Percentiles rank a stretch among this genome's conserved stretches.
Conservation (phyloP, 208 protist species). For the Eutreptiella sp. region DNA sequence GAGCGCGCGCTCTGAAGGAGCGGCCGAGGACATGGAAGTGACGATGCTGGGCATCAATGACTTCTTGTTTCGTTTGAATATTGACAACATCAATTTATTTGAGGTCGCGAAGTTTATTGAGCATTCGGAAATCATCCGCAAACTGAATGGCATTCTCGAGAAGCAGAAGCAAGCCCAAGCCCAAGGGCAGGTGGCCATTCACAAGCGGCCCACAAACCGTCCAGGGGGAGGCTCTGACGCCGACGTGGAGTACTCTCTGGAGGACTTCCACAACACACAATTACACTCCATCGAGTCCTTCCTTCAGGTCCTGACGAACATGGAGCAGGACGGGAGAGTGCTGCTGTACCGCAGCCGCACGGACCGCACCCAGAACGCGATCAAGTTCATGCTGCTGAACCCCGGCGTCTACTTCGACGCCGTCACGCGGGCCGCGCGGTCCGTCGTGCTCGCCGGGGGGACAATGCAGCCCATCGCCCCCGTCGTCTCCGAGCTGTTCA, state of each 20-base stretch:
- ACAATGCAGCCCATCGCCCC: slow-evolving; percentile 82
- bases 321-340: not conserved
- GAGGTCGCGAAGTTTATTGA: slow-evolving; percentile 42
- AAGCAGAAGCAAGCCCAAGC: not conserved
- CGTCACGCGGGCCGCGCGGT: slow-evolving; percentile 50
- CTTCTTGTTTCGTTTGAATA: slow-evolving; percentile 33
- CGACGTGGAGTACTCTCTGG: too few species aligned
- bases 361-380: not conserved
- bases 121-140: slow-evolving; percentile 38
- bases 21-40: too few species aligned
- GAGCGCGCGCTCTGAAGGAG: not conserved
- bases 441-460: slow-evolving; percentile 73
- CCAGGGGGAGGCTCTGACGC: too few species aligned
- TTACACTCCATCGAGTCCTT: slow-evolving; percentile 25
- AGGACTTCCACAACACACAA: not conserved
- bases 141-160: slow-evolving; percentile 28
- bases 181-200: too few species aligned
- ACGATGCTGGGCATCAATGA: slow-evolving; percentile 40
- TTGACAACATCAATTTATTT: slow-evolving; percentile 48
- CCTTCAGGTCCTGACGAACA: slow-evolving; percentile 13
- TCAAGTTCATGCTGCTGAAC: slow-evolving; percentile 54
- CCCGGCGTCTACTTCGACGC: slow-evolving; percentile 49
- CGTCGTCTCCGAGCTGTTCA: slow-evolving; percentile 60
- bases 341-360: not conserved
- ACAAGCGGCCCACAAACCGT: too few species aligned